Percentiles rank a stretch among this genome's conserved stretches.
Evolutionary conservation across 78 protist genomes (phyloP).

Genomic region (Planoprotostelium fungivorum): DNA sequence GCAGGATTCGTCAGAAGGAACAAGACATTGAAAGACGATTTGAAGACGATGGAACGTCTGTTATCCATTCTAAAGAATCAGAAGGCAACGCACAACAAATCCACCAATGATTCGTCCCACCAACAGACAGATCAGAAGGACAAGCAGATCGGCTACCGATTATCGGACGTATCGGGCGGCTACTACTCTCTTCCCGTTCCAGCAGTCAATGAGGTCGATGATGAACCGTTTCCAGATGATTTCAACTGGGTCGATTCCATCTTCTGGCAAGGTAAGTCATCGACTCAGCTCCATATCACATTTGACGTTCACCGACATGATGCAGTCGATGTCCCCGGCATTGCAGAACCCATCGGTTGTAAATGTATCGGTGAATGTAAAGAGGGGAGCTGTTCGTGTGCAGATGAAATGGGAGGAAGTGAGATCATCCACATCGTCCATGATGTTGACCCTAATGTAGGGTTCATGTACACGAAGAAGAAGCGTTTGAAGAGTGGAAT

Average conservation of each 20-base stretch:
- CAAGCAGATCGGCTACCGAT: no score
- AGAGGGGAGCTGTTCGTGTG: not conserved
- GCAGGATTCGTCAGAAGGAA: no score
- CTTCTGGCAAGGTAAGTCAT: not conserved
- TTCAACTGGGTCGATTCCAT: constrained; percentile 14
- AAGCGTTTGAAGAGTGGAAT: not conserved
- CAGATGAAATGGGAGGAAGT: constrained; percentile 2
- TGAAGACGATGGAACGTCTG: no score
- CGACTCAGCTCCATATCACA: no score
- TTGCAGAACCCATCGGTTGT: constrained; percentile 14
- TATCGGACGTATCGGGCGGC: constrained; percentile 41
- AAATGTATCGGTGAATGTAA: constrained; percentile 33
- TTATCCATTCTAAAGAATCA: no score
- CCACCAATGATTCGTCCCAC: no score
- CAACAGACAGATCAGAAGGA: no score
- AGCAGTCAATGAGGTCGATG: constrained; percentile 52
- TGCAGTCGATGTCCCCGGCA: not conserved
- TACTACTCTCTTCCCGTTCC: constrained; percentile 8
- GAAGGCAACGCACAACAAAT: no score
- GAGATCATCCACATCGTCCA: not conserved
- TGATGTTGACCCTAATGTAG: not conserved
- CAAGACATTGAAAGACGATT: no score
- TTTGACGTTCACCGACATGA: constrained; percentile 12
- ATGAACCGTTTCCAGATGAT: constrained; percentile 1
- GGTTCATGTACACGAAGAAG: not conserved